Percentiles rank a stretch among this genome's conserved stretches.
These are phyloP conservation scores for Aspergillus tamarii DNA, from an alignment of 2,329 filamentous ascomycete species.

Conservation along the genomic window DNA sequence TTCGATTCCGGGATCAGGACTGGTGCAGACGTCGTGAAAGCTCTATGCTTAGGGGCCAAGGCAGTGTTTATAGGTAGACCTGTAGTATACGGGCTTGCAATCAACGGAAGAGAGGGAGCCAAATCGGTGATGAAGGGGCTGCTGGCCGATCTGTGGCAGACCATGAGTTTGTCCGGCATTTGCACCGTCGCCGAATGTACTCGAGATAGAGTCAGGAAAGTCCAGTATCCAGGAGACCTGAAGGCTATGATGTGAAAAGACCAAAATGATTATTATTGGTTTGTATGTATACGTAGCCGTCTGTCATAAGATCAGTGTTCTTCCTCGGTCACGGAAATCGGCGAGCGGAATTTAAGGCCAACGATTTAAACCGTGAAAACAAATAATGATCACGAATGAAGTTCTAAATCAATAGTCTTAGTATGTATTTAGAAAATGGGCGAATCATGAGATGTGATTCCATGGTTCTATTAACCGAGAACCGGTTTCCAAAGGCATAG, in stretches of 20 bases:
- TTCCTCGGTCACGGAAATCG: neutral
- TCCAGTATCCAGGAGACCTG: constrained; percentile 40
- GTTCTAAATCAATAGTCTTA: neutral
- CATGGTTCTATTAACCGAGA: neutral
- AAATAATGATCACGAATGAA: neutral
- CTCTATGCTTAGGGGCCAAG: constrained; percentile 59
- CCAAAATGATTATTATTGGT: neutral
- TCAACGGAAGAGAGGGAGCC: constrained; percentile 60
- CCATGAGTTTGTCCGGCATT: constrained; percentile 59
- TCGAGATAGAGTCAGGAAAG: constrained; percentile 35
- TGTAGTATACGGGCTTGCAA: constrained; percentile 60
- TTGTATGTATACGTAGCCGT: neutral
- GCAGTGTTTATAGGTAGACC: constrained; percentile 62
- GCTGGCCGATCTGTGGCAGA: constrained; percentile 58
- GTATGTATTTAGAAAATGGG: neutral
- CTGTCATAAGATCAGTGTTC: neutral
- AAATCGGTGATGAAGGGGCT: constrained; percentile 55
- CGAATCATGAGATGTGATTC: neutral
- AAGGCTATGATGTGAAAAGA: constrained; percentile 37
- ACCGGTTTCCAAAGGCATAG: neutral
- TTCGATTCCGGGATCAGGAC: constrained; percentile 57
- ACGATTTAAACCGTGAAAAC: neutral
- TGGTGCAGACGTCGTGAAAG: constrained; percentile 56
- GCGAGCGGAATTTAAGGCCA: neutral
- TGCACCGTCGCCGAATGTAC: constrained; percentile 39